Evolutionary conservation across 768 basidiomycete species (phyloP).

Genomic region (Terana coerulea): DNA sequence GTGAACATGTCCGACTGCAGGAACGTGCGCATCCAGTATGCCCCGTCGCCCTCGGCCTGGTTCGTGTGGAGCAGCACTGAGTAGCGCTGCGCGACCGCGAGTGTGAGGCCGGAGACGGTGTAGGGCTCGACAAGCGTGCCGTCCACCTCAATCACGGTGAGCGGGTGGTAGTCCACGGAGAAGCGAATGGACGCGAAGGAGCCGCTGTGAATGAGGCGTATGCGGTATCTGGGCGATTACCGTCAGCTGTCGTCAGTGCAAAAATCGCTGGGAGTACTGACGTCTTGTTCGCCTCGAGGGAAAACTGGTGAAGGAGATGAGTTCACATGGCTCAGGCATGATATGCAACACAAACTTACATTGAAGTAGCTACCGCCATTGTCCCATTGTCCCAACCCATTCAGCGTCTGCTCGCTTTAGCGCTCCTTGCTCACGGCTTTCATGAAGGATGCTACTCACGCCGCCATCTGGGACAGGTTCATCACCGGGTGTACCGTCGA

Average conservation of each 20-base stretch:
- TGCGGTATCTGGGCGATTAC: constrained; percentile 42
- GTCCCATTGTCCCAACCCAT: constrained; percentile 31
- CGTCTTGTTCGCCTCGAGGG: constrained; percentile 31
- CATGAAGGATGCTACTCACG: constrained; percentile 16
- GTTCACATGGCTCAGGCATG: neutral
- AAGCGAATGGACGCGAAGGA: constrained; percentile 43
- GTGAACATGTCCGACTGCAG: constrained; percentile 26
- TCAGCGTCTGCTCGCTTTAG: constrained; percentile 22
- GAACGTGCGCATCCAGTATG: constrained; percentile 37
- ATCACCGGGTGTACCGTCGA: constrained; percentile 28
- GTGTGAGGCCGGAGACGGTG: constrained; percentile 33
- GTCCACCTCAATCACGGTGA: constrained; percentile 47
- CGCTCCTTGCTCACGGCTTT: neutral
- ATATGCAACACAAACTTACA: constrained; percentile 9
- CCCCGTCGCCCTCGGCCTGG: constrained; percentile 31
- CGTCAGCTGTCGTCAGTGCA: neutral
- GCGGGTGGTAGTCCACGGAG: constrained; percentile 42
- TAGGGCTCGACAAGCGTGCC: constrained; percentile 39
- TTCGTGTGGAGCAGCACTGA: constrained; percentile 43
- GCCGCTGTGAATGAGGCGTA: constrained; percentile 46
- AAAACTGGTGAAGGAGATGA: constrained; percentile 26
- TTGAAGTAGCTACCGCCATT: constrained; percentile 29
- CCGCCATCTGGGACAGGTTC: constrained; percentile 33
- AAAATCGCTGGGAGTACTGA: constrained; percentile 12
- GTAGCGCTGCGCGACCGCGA: constrained; percentile 48